Evolutionary conservation across 164 flowering plant species (phyloP).

Genomic region (Nymphaea colorata): DNA sequence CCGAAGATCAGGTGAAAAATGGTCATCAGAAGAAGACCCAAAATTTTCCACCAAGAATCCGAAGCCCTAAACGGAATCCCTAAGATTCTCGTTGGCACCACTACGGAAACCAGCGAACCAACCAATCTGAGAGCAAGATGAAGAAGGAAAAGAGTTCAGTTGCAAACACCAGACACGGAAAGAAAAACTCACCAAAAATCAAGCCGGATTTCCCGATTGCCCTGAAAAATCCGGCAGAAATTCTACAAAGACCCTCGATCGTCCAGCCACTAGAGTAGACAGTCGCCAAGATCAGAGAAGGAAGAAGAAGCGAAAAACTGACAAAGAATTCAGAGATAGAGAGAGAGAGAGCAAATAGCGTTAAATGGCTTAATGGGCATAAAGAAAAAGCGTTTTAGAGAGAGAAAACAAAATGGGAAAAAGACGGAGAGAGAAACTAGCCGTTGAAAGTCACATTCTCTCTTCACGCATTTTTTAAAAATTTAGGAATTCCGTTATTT

Average conservation of each 20-base stretch:
- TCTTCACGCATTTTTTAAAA: neutral
- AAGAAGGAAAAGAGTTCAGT: neutral
- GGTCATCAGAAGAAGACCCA: neutral
- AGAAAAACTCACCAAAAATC: neutral
- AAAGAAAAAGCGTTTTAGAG: slow-evolving; percentile 1
- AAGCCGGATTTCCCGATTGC: neutral
- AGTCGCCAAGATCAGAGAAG: neutral
- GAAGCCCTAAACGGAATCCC: neutral
- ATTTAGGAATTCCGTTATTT: neutral
- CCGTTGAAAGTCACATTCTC: neutral
- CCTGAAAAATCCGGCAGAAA: neutral
- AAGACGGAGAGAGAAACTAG: neutral
- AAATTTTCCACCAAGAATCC: neutral
- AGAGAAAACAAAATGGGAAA: neutral
- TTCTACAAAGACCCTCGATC: neutral
- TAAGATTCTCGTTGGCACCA: neutral
- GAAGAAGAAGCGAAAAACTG: neutral
- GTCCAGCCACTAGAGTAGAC: neutral
- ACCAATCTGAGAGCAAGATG: neutral
- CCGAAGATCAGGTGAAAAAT: neutral
- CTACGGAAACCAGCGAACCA: neutral
- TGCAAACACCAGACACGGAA: neutral
- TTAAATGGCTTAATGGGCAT: slow-evolving; percentile 1
- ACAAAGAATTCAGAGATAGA: neutral
- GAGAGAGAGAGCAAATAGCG: neutral